A percentile compares a stretch with the other conserved stretches of the same genome.
These are phyloP conservation scores for Afroboletus lepidellus DNA, from an alignment of 1,284 basidiomycete genomes.

Conservation along the genomic window DNA sequence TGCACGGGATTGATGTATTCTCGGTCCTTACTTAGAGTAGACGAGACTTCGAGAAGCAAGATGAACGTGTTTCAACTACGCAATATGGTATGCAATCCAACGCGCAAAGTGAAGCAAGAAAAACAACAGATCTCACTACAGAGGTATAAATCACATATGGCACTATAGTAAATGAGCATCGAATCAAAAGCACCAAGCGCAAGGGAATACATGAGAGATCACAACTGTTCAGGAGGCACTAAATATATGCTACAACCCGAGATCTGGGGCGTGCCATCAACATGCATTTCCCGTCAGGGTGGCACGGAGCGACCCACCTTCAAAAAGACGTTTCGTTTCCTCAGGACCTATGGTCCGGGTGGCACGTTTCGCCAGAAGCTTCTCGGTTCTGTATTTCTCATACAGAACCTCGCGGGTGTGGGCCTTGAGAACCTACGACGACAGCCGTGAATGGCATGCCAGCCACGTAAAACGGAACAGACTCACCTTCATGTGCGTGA, in stretches of 20 bases:
- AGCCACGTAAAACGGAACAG: constrained; percentile 13
- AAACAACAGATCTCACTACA: constrained; percentile 16
- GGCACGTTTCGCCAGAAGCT: constrained; percentile 76
- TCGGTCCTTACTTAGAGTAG: background rate
- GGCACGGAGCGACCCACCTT: constrained; percentile 49
- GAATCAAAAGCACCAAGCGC: constrained; percentile 5
- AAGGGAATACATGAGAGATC: constrained; percentile 20
- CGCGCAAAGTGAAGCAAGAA: constrained; percentile 24
- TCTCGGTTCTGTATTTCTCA: constrained; percentile 81
- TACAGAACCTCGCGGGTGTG: constrained; percentile 81
- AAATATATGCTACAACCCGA: constrained; percentile 37
- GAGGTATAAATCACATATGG: constrained; percentile 19
- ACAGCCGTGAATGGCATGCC: constrained; percentile 11
- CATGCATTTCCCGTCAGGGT: constrained; percentile 24
- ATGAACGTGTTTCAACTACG: constrained; percentile 27
- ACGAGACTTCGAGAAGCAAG: constrained; percentile 19
- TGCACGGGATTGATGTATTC: constrained; percentile 11
- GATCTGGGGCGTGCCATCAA: constrained; percentile 35
- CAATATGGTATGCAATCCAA: constrained; percentile 25
- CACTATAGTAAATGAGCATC: constrained; percentile 7
- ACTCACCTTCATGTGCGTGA: constrained; percentile 76
- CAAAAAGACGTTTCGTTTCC: constrained; percentile 63
- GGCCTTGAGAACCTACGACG: constrained; percentile 64
- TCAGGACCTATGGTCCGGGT: constrained; percentile 73
- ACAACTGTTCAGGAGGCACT: constrained; percentile 13